Base-by-base conservation (phyloP, 1,139 yeast genomes). In the Sugiyamaella paludigena region DNA sequence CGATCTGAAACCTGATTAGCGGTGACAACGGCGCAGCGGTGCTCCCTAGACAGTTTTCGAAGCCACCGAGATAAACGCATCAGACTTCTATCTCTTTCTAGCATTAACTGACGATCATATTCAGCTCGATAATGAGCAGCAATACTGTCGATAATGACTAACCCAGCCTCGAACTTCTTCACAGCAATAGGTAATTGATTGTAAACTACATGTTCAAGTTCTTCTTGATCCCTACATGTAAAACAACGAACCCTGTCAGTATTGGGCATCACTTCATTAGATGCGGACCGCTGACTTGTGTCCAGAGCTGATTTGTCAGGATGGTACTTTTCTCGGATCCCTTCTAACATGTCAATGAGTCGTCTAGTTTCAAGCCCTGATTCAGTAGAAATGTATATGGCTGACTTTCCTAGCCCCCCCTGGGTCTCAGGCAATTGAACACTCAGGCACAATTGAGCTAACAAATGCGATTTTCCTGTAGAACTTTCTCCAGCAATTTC, bases 401-500 rank as follows among this genome's bases (percentile, higher is more conserved):
- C 79, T 40, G 71, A 69, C 15, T 63, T 59, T 4, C 59, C 75
- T 15, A 78, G 54, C 0, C 85, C 85, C 2, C 81, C 79, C 27
- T 66, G 51, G 4, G 64, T 68, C 1, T 36, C 50, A 0, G 81
- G 76, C 16, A 76, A 56, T 55, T 84, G 89, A 7, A 83, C 79
- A 3, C 80, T 69, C 7, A 80, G 68, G 1, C 85, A 72, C 42
- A 88, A 59, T 56, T 84, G 92, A 66, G 83, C 74, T 30, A 85
- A 66, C 8, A 89, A 67, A 58, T 88, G 94, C 0, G 96, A 83
- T 63, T 89, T 89, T 0, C 96, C 97, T 2, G 86, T 77, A 0
- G 95, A 87, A 52, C 94, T 82, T 35, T 84, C 86, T 0, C 98
- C 98, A 57, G 82, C 83, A 2, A 91, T 64, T 66, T 91, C 98